Base-by-base conservation (phyloP, 768 basidiomycete genomes). In the Lactifluus rugatus region DNA sequence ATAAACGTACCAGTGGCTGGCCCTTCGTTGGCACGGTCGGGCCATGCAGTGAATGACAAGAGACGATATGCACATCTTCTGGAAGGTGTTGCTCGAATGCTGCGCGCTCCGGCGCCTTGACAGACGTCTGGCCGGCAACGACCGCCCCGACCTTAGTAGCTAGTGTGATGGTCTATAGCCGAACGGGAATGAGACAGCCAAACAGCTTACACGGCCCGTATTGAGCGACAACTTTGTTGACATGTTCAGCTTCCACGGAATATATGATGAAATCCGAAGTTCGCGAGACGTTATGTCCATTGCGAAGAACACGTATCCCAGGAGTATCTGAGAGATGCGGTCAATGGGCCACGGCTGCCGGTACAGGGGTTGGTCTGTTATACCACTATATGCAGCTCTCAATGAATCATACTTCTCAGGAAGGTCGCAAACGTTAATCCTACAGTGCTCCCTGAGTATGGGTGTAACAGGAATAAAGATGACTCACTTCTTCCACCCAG, bases 51-150 rank as follows among this genome's bases (percentile, higher is more conserved):
- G 93, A 96, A 73, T 99, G 96, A 56, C 92, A 81, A 0, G 93
- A 96, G 47, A 97, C 81, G 65, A 99, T 93, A 65, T 86, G 79
- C 13, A 89, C 85, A 66, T 99, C 96, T 2, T 71, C 64, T 0
- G 96, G 96, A 2, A 98, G 83, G 66, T 89, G 76, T 34, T 81
- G 80, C 64, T 99, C 96, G 66, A 96, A 98, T 0, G 96, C 94
- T 2, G 70, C 79, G 62, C 80, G 84, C 69, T 99, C 96, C 0
- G 96, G 96, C 0, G 93, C 89, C 69, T 99, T 99, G 45, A 97
- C 94, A 1, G 91, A 94, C 0, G 95, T 99, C 70, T 99, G 95
- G 1, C 95, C 96, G 0, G 92, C 83, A 26, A 99, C 94, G 45
- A 95, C 82, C 2, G 96, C 92, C 17, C 89, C 81, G 23, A 93